Base-by-base conservation (phyloP, 108 stramenopile species). In the Nitzschia inconspicua region DNA sequence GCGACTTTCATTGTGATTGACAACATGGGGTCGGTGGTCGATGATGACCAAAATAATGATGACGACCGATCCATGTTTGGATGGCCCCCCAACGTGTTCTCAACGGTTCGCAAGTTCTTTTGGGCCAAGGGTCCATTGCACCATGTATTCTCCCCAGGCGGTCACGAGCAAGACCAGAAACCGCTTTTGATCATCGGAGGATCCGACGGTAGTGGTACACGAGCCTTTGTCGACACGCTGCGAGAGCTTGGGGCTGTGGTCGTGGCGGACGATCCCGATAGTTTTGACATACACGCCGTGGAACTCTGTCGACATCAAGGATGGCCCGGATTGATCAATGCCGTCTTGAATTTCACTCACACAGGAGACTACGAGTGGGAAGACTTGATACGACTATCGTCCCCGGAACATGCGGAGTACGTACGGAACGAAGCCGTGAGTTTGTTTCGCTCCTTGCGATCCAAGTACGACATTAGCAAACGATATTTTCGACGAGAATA, bases 131-230 rank as follows among this genome's bases (percentile, higher is more conserved):
- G n/a, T n/a, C n/a, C n/a, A n/a, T n/a, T n/a, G n/a, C n/a, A n/a
- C n/a, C n/a, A n/a, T n/a, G n/a, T n/a, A n/a, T n/a, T n/a, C n/a
- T n/a, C n/a, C n/a, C n/a, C n/a, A n/a, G n/a, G n/a, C n/a, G n/a
- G n/a, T n/a, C n/a, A n/a, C n/a, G n/a, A n/a, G n/a, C n/a, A n/a
- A n/a, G n/a, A n/a, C 36, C 9, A 37, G 11, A 46, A 46, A 46
- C 57, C 72, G 1, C 42, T 73, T 1, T 49, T 87, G 23, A 42
- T 91, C 1, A 65, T 91, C 7, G 86, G 89, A 4, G 89, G 89
- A 29, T 78, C 78, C 6, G 89, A 91, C 65, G 89, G 89, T 0
- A 72, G 68, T 54, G 90, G 90, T 16, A 92, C 90, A 11, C 76
- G 90, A 20, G 73, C 82, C 24, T 59, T 92, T 42, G 86, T 88